Evolutionary conservation across 768 basidiomycete species (phyloP), one percentile per base, ranked within the genome.

Genomic region (Suillus paluster): DNA sequence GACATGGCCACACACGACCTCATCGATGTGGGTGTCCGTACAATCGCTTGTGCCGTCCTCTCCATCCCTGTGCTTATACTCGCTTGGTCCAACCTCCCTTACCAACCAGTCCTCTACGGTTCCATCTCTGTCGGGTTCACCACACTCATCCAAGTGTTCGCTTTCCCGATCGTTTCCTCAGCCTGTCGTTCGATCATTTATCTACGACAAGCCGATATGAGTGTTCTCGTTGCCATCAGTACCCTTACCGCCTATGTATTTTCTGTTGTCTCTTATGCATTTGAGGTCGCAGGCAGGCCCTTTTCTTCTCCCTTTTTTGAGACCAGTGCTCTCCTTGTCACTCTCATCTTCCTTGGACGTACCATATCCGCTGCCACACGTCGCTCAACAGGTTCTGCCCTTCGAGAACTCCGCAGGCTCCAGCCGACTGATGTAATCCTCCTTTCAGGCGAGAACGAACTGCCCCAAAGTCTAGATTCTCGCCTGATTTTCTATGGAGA

Each of bases 11-110:
- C 65, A 12, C 73, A 67, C 49, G 77, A 79, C 63, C 70, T 80
- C 27, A 65, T 64, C 5, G 59, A 64, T 45, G 67, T 79, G 5
- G 63, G 70, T 21, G 14, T 69, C 14, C 77, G 78, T 19, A 78
- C 77, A 2, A 54, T 68, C 15, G 36, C 70, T 17, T 78, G 73
- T 21, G 67, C 67, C n/a, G 23, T 73, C 27, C 66, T 80, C 27
- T 75, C 77, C 39, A 70, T 80, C 34, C 81, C 81, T 1, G 78
- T 82, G 9, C 71, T 81, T 15, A 66, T 82, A 41, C 69, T 81
- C 66, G 68, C 81, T 7, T 82, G 81, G 81, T 79, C 80, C 1
- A 71, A 71, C 3, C 71, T 81, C 12, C 75, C 73, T 3, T 56
- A 65, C 34, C 70, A 68, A 34, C 74, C 75, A 12, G 66, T 68